Evolutionary conservation across 2,329 filamentous ascomycete genomes (phyloP), one percentile per base, ranked within the genome.

Genomic region (Hymenoscyphus occultus): DNA sequence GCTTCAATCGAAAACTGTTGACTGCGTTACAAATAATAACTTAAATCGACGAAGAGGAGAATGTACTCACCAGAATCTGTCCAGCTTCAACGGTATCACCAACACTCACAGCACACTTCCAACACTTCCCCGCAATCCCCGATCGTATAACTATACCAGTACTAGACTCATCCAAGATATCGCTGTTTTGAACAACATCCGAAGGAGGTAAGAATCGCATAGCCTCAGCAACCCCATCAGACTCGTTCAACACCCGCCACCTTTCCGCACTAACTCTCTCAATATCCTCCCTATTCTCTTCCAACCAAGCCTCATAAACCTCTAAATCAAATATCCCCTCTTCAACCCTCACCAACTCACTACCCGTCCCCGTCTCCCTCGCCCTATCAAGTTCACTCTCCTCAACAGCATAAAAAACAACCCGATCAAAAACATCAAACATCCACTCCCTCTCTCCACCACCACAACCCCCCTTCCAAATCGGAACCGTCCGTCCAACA

Each of bases 151-250:
- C 40, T 10, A 4, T 60, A 22, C 35, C 58, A 22, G 2, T 16
- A 40, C 13, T 28, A 28, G 31, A n/a, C n/a, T 14, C 3, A 19
- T 19, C 45, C 45, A 48, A 48, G 5, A 3, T 28, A 3, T 4
- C 14, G 35, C 35, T 28, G 14, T 40, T 60, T 7, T 60, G 35
- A 31, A 28, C 6, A 40, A 28, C 14, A 40, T 31, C 4, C 35
- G 39, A 77, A 68, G 84, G 82, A 0, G 83, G 73, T 1, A 79
- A 78, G 31, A 85, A 72, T 16, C 77, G 80, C 71, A 83, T 85
- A 0, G 78, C 75, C 0, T 74, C 73, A 1, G 78, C 81, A 1
- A 72, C 74, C 65, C 64, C 73, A 68, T 73, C 69, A 45, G 59
- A 69, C 62, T 65, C 67, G 56, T 68, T 71, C 59, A 68, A 70